Conservation (phyloP, 2,329 filamentous ascomycete genomes). For the Curvularia spicifera region DNA sequence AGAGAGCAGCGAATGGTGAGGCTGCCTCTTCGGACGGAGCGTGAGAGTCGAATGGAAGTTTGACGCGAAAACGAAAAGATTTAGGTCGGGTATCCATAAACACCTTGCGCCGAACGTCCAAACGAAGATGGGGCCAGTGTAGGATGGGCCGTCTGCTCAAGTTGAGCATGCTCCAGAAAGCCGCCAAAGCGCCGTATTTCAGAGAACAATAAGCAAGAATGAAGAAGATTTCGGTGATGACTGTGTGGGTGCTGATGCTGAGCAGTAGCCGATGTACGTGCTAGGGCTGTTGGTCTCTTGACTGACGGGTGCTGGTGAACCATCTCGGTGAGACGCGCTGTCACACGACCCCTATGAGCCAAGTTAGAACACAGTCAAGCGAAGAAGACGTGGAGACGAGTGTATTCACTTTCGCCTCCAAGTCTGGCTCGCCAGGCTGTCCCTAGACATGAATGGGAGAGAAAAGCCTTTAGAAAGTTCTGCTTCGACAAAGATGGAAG, state of each 20-base stretch:
- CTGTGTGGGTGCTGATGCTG: constrained; percentile 30
- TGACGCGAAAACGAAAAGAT: constrained; percentile 11
- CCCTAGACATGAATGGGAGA: constrained; percentile 52
- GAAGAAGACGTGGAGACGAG: constrained; percentile 27
- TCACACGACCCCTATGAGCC: constrained; percentile 30
- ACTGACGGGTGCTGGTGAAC: constrained; percentile 22
- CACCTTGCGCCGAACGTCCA: constrained; percentile 30
- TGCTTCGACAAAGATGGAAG: constrained; percentile 77
- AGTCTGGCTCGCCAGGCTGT: constrained; percentile 45
- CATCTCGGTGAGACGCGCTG: constrained; percentile 23
- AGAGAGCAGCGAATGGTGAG: not conserved
- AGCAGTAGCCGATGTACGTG: constrained; percentile 14
- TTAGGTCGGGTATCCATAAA: constrained; percentile 36
- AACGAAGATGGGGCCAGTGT: constrained; percentile 30
- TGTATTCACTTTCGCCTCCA: constrained; percentile 50
- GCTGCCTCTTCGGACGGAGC: constrained; percentile 1
- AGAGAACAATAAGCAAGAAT: constrained; percentile 51
- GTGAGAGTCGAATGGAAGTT: constrained; percentile 9
- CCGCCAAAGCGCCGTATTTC: constrained; percentile 42
- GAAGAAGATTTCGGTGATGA: constrained; percentile 40
- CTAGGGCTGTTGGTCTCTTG: constrained; percentile 19
- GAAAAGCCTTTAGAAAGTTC: constrained; percentile 70
- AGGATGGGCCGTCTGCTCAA: constrained; percentile 25
- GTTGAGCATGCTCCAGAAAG: constrained; percentile 34
- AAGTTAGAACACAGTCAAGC: constrained; percentile 36